A percentile compares a stretch with the other conserved stretches of the same genome.
These are phyloP conservation scores for Coemansia asiatica DNA, from an alignment of 192 early-diverging fungal species.

Conservation along the genomic window DNA sequence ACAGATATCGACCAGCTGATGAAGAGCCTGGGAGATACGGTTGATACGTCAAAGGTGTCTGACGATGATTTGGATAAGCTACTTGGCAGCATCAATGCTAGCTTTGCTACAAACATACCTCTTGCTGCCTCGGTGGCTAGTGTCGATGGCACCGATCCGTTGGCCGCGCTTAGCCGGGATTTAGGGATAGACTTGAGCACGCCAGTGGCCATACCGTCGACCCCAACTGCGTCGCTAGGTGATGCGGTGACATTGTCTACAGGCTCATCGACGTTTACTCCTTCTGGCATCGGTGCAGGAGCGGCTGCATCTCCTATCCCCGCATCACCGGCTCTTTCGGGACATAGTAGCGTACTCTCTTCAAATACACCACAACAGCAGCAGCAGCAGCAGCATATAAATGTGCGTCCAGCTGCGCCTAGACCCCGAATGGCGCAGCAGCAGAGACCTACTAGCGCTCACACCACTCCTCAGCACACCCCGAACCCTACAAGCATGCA, in stretches of 20 bases:
- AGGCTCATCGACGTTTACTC: slow-evolving; percentile 2
- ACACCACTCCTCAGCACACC: slow-evolving; percentile 1
- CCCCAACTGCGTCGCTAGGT: not conserved
- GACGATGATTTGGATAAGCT: slow-evolving; percentile 49
- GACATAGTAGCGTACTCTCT: not conserved
- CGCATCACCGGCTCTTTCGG: not conserved
- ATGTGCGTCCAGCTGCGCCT: slow-evolving; percentile 12
- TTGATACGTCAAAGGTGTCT: slow-evolving; percentile 41
- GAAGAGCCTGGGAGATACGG: slow-evolving; percentile 36
- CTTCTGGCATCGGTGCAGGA: not conserved
- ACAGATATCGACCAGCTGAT: slow-evolving; percentile 50
- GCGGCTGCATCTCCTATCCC: not conserved
- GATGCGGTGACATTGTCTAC: not conserved
- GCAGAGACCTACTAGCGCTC: not conserved
- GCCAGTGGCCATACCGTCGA: not conserved
- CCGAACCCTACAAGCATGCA: not conserved
- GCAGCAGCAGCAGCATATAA: slow-evolving; percentile 7
- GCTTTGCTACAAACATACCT: slow-evolving; percentile 20
- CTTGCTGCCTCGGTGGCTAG: slow-evolving; percentile 2
- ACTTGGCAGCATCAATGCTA: slow-evolving; percentile 39
- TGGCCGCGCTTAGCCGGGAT: slow-evolving; percentile 29
- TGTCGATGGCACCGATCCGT: slow-evolving; percentile 16
- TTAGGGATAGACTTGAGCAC: slow-evolving; percentile 38
- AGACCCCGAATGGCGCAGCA: slow-evolving; percentile 6
- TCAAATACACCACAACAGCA: not conserved